phyloP scores from a whole-genome alignment of 176 grass and related monocot species.

The Microstegium vimineum region DNA sequence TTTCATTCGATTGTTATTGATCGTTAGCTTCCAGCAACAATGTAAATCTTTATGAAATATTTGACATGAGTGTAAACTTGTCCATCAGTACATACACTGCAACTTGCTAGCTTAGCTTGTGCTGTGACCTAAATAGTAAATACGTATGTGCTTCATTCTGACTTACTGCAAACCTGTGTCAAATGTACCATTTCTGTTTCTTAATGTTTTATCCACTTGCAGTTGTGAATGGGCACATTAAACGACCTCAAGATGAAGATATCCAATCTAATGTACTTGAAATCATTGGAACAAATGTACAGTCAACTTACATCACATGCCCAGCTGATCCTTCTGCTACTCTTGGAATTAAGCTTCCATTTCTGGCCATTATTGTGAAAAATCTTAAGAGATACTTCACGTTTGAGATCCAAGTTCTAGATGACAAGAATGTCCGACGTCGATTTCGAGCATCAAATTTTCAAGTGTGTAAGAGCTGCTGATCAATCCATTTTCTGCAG shows the following conservation, averaged over 20 bases:
- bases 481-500: neutral
- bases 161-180: neutral
- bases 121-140: neutral
- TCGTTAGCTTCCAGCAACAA: neutral
- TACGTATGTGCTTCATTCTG: neutral
- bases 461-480: conserved; percentile 58
- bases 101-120: neutral
- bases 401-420: conserved; percentile 93
- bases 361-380: conserved; percentile 82
- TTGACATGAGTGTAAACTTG: neutral
- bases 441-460: conserved; percentile 88
- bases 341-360: conserved; percentile 87
- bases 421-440: conserved; percentile 93
- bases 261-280: conserved; percentile 93
- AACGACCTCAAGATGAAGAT: conserved; percentile 88
- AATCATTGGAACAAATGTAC: conserved; percentile 88
- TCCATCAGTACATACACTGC: neutral
- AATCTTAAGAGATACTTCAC: conserved; percentile 97
- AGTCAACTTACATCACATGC: conserved; percentile 95
- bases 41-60: neutral
- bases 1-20: neutral
- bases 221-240: conserved; percentile 83
- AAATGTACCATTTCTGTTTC: neutral
- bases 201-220: conserved; percentile 23
- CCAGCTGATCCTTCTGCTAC: conserved; percentile 80